Conservation (phyloP, 164 flowering plant genomes). For the Vitis riparia region DNA sequence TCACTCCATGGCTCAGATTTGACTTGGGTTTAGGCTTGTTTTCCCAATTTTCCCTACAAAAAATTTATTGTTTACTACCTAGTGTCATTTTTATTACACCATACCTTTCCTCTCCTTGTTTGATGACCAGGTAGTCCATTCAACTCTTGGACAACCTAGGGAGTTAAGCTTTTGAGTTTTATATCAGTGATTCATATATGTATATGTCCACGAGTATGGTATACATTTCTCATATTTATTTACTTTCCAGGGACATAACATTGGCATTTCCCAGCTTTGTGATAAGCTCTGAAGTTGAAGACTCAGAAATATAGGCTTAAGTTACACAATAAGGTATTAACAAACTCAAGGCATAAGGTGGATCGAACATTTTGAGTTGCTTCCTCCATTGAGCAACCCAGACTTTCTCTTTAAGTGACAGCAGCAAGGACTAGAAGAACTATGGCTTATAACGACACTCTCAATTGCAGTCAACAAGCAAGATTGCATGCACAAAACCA, state of each 20-base stretch:
- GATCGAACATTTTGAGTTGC: too few species aligned
- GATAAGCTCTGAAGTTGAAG: constrained; percentile 63
- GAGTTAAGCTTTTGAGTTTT: background rate
- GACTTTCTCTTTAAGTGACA: too few species aligned
- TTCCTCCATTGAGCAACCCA: too few species aligned
- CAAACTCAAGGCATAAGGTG: too few species aligned
- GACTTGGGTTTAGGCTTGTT: background rate
- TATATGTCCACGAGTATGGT: background rate
- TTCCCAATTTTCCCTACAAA: background rate
- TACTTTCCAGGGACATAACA: constrained; percentile 69
- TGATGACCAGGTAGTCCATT: background rate
- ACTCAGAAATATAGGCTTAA: constrained; percentile 26
- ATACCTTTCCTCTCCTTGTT: background rate
- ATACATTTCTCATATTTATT: background rate
- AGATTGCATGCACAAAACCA: too few species aligned
- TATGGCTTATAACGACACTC: too few species aligned
- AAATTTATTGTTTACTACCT: background rate
- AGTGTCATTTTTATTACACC: background rate
- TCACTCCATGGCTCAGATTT: background rate
- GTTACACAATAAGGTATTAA: too few species aligned
- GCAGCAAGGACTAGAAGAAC: too few species aligned
- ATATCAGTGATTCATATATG: background rate
- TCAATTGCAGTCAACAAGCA: too few species aligned
- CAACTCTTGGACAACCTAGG: background rate
- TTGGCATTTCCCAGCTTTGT: constrained; percentile 89